Base-by-base conservation (phyloP, 1,284 basidiomycete genomes). In the Meripilus lineatus region DNA sequence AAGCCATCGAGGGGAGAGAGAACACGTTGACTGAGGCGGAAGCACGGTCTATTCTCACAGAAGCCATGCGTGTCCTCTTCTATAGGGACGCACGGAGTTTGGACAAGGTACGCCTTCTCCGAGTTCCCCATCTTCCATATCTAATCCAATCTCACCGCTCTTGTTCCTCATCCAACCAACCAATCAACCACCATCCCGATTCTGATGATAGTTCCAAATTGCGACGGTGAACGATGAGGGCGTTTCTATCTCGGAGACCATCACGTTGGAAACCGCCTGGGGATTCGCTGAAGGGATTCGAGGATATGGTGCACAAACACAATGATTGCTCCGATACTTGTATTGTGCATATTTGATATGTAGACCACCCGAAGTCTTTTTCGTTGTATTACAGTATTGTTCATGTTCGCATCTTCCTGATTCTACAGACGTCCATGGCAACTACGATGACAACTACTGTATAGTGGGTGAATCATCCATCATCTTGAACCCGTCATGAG, bases 1-100 rank as follows among this genome's bases (percentile, higher is more conserved):
- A 88, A 57, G 91, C 89, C 20, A 87, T 93, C 13, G 93, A 99
- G 64, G 90, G 89, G 2, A 70, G 72, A 18, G 89, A 93, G 56
- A 75, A 86, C 36, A 66, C 70, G 4, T 67, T 98, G 45, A 85
- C 83, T 0, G 87, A 90, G 57, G 84, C 83, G 24, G 80, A 93
- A 50, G 96, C 93, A 11, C 74, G 79, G 42, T 71, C 76, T 55
- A 85, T 97, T 50, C 61, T 99, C 38, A 80, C 89, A 58, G 81
- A 90, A 43, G 86, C 89, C 63, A 89, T 99, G 85, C 86, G 86
- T 57, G 94, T 99, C 10, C 74, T 99, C 42, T 99, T 88, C 71
- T 99, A 99, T 70, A 82, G 95, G 38, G 96, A 99, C 60, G 95
- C 95, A 2, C 79, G 96, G 58, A 93, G 89, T 71, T 71, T 96